Conservation (phyloP, 1,284 basidiomycete genomes). For the Chondrostereum purpureum region DNA sequence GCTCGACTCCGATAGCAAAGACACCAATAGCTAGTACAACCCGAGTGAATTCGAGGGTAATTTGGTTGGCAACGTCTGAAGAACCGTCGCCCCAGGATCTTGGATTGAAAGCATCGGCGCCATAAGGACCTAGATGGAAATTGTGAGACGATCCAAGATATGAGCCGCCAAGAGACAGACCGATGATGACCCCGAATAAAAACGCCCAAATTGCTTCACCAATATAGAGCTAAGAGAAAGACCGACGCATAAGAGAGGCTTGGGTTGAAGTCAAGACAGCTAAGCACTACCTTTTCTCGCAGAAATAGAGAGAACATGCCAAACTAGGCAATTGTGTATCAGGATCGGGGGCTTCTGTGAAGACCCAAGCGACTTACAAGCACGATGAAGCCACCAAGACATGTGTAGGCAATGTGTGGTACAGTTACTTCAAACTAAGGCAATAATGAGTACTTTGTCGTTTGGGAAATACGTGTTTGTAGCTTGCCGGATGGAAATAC, state of each 20-base stretch:
- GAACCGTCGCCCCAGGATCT: conserved; percentile 66
- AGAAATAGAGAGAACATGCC: conserved; percentile 93
- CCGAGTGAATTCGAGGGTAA: conserved; percentile 87
- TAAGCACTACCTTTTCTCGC: conserved; percentile 65
- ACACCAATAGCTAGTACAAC: conserved; percentile 95
- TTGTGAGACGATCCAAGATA: not conserved
- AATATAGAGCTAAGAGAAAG: conserved; percentile 65
- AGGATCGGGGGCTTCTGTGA: not conserved
- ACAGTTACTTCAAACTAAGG: conserved; percentile 59
- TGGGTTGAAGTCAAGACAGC: not conserved
- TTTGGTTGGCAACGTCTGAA: conserved; percentile 51
- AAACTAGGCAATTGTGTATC: conserved; percentile 45
- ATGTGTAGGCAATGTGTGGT: conserved; percentile 75
- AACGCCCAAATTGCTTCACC: conserved; percentile 97
- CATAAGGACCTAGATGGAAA: conserved; percentile 64
- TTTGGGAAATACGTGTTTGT: not conserved
- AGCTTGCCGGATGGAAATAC: not conserved
- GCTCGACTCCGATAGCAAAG: conserved; percentile 94
- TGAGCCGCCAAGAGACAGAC: conserved; percentile 30
- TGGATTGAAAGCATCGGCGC: conserved; percentile 82
- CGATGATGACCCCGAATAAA: conserved; percentile 88
- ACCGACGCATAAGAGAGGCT: not conserved
- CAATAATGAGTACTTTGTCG: not conserved
- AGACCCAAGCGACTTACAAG: conserved; percentile 40
- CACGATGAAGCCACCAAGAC: conserved; percentile 78